Conservation (phyloP, 2,329 filamentous ascomycete genomes). For the Dactylellina haptotyla region DNA sequence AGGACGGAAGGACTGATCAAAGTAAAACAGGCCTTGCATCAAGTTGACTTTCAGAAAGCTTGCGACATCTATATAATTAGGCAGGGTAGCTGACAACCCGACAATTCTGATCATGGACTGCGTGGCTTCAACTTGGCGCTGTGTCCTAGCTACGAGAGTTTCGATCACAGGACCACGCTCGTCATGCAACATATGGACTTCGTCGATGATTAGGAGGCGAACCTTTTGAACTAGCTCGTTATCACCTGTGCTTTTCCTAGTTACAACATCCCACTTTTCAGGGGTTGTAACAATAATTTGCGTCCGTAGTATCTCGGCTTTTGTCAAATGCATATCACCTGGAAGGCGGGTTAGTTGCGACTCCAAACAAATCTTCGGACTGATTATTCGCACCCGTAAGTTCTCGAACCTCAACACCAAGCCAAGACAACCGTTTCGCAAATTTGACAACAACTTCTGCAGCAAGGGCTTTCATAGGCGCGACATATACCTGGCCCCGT, state of each 20-base stretch:
- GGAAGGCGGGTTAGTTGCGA: background rate
- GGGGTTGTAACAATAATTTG: slow-evolving; percentile 99
- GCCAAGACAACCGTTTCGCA: slow-evolving; percentile 89
- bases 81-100: slow-evolving; percentile 91
- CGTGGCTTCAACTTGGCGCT: slow-evolving; percentile 96
- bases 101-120: slow-evolving; percentile 97
- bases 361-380: background rate
- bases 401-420: slow-evolving; percentile 90
- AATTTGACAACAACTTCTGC: slow-evolving; percentile 96
- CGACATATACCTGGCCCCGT: slow-evolving; percentile 78
- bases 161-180: slow-evolving; percentile 96
- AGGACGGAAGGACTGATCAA: slow-evolving; percentile 92
- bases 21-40: slow-evolving; percentile 92
- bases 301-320: slow-evolving; percentile 92
- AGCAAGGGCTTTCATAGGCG: slow-evolving; percentile 97
- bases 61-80: slow-evolving; percentile 95
- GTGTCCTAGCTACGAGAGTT: slow-evolving; percentile 91
- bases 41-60: slow-evolving; percentile 97
- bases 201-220: slow-evolving; percentile 93
- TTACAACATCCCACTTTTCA: slow-evolving; percentile 99
- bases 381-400: slow-evolving; percentile 69
- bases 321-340: slow-evolving; percentile 98
- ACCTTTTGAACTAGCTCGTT: slow-evolving; percentile 98
- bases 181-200: slow-evolving; percentile 99
- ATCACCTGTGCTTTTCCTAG: slow-evolving; percentile 94